Evolutionary conservation across 345 rosid species (phyloP), one percentile per base, ranked within the genome.

Genomic region (Raphanus sativus): DNA sequence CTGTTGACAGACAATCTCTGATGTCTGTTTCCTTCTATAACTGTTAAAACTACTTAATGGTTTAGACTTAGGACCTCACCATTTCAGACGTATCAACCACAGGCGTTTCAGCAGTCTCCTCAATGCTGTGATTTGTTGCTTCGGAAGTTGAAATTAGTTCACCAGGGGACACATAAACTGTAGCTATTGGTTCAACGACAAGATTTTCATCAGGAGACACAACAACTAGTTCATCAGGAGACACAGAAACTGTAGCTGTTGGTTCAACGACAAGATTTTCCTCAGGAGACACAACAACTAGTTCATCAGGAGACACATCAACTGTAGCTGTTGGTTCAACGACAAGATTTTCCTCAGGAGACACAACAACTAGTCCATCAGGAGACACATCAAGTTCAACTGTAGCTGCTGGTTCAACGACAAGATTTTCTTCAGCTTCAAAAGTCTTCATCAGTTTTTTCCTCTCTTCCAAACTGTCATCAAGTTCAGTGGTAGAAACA

Each of bases 61-160:
- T 60, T 78, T 59, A 50, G 58, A 65, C 32, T 17, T 33, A 59
- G 28, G 68, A 67, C 86, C n/a, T 78, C 71, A 84, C 85, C 82
- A 77, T 33, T 62, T 74, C 62, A 65, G 81, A 48, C 75, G 58
- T 75, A 69, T 74, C 70, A 60, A 9, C 5, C 38, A 17, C 34
- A 62, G 75, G 66, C 26, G 30, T 21, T 55, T 70, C 71, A 62
- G 66, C 30, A n/a, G 42, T 78, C 52, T 76, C 67, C 4, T 77
- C 78, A 48, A 70, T n/a, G 5, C 69, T 61, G 65, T 24, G 24
- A 58, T 28, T 48, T 28, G 77, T 71, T 60, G 74, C 69, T 79
- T 65, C 81, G 26, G 73, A 25, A 17, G 73, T 33, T 48, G 77
- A 71, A 70, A 52, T n/a, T 6, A 79, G 61, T 48, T 80, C n/a